These are phyloP conservation scores for Umbelopsis isabellina DNA, from an alignment of 192 early-diverging fungal genomes.

Conservation along the genomic window DNA sequence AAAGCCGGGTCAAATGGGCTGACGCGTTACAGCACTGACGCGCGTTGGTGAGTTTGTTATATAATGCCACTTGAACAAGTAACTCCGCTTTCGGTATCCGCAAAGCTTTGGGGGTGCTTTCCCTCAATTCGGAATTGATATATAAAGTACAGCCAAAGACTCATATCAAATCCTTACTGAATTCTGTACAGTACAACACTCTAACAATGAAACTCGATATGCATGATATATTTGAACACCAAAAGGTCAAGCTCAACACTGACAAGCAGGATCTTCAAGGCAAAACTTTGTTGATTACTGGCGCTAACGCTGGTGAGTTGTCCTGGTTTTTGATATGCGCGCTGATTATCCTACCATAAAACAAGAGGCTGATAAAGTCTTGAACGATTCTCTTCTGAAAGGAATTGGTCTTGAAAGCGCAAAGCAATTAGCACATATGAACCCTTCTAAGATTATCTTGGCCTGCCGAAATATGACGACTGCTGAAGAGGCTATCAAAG, in stretches of 20 bases:
- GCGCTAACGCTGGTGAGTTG: conserved; percentile 30
- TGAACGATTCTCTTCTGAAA: background rate
- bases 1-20: too few relatives aligned
- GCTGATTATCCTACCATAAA: too few relatives aligned
- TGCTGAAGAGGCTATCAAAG: conserved; percentile 22
- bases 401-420: conserved; percentile 33
- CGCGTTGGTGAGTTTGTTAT: too few relatives aligned
- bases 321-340: background rate
- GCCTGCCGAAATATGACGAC: conserved; percentile 29
- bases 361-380: too few relatives aligned
- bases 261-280: conserved; percentile 23
- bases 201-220: background rate
- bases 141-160: too few relatives aligned
- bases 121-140: too few relatives aligned
- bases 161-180: too few relatives aligned
- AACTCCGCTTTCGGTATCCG: too few relatives aligned
- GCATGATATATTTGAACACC: background rate
- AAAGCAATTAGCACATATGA: conserved; percentile 24
- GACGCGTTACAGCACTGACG: too few relatives aligned
- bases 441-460: conserved; percentile 26
- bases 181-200: background rate
- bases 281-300: conserved; percentile 36
- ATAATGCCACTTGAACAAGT: too few relatives aligned
- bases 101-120: too few relatives aligned
- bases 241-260: background rate